Percentiles rank a stretch among this genome's conserved stretches.
phyloP scores from a whole-genome alignment of 352 stramenopile species.

The Globisporangium nagaii region DNA sequence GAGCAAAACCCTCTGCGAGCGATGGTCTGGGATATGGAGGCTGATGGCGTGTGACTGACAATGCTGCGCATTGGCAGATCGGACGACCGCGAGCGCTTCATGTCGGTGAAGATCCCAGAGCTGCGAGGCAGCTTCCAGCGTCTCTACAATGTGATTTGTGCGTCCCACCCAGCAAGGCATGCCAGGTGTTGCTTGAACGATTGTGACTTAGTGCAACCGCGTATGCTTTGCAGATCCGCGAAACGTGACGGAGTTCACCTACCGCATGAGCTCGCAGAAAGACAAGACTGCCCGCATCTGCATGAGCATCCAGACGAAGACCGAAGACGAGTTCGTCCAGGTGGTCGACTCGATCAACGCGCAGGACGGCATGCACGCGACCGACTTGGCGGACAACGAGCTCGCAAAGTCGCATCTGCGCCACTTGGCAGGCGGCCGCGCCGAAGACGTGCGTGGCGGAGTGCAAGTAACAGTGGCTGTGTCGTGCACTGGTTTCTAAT shows the following conservation, averaged over 20 bases:
- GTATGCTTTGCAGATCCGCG: constrained; percentile 56
- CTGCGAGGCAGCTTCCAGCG: constrained; percentile 88
- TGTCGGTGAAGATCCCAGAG: constrained; percentile 96
- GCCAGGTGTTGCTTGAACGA: background rate
- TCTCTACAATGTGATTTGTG: constrained; percentile 77
- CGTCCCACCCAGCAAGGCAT: constrained; percentile 3
- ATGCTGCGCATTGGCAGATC: constrained; percentile 32
- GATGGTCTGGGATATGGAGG: background rate
- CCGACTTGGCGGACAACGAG: constrained; percentile 94
- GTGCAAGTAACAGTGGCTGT: background rate
- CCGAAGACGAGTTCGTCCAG: constrained; percentile 47
- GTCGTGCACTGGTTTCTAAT: background rate
- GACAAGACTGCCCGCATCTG: constrained; percentile 89
- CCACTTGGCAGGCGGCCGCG: constrained; percentile 92
- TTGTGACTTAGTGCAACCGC: background rate
- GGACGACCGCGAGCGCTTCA: constrained; percentile 93
- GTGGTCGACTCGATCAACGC: constrained; percentile 69
- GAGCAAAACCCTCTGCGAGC: too few species aligned
- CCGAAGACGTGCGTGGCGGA: constrained; percentile 44
- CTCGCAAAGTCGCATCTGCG: constrained; percentile 94
- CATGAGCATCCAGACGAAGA: constrained; percentile 93
- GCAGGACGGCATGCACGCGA: constrained; percentile 82
- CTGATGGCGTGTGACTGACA: background rate
- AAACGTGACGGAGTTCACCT: constrained; percentile 97
- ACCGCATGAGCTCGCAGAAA: constrained; percentile 84